Conservation (phyloP, 1,139 yeast species). For the Yamadazyma trypodendri region DNA sequence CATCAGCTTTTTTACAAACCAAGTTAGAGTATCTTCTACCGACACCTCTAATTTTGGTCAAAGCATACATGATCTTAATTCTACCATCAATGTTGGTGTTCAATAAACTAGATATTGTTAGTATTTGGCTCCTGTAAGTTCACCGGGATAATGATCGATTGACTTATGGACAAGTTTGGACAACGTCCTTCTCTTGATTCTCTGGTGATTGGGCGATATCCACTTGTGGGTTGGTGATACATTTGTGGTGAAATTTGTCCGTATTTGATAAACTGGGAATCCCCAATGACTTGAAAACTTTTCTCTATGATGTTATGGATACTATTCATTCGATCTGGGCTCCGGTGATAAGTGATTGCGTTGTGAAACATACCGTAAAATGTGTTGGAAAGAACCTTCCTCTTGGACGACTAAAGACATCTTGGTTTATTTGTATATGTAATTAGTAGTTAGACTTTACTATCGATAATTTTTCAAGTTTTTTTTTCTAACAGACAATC, state of each 20-base stretch:
- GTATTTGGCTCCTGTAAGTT: conserved; percentile 6
- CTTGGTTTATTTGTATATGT: conserved; percentile 33
- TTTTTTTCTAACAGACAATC: conserved; percentile 8
- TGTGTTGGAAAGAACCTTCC: conserved; percentile 99
- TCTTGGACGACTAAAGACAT: conserved; percentile 98
- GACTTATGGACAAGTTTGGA: too few species aligned
- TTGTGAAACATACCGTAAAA: conserved; percentile 85
- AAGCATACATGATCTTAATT: conserved; percentile 99
- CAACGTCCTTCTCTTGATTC: too few species aligned
- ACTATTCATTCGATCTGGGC: background rate
- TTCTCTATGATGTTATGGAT: background rate
- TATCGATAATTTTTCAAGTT: conserved; percentile 6
- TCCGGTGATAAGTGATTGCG: background rate
- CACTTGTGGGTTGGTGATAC: too few species aligned
- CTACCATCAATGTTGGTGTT: conserved; percentile 99
- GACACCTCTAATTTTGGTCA: conserved; percentile 99
- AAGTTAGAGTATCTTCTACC: conserved; percentile 99
- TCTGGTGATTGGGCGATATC: too few species aligned
- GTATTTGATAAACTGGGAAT: too few species aligned
- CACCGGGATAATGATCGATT: too few species aligned
- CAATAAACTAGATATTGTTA: conserved; percentile 71
- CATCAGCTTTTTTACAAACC: conserved; percentile 99
- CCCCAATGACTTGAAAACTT: background rate
- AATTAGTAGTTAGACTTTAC: conserved; percentile 1
- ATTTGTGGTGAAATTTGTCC: too few species aligned